Evolutionary conservation across 1,284 basidiomycete genomes (phyloP), one percentile per base, ranked within the genome.

Genomic region (Leccinum fallax): DNA sequence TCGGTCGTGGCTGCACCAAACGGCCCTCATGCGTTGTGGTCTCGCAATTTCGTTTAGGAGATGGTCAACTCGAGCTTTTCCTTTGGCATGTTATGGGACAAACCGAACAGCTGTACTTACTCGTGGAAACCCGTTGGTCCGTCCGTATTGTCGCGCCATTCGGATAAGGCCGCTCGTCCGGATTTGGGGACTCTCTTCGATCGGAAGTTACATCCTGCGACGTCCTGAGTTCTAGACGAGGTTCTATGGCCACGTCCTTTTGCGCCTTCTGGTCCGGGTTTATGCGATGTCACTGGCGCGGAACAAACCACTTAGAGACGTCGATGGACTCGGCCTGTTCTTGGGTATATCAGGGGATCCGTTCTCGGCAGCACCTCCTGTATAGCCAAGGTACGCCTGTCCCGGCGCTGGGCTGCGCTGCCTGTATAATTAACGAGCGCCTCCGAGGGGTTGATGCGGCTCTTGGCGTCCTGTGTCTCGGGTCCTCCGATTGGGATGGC

Each of bases 11-110:
- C 69, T 77, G 74, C 74, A 74, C 71, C 72, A 75, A 76, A 77
- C 78, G 78, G 74, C 73, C 74, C 69, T 71, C 73, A 74, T 80
- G 75, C 71, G 66, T 76, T 79, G 75, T 78, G 81, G 80, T 81
- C 73, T 77, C 65, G 71, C 72, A 66, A 63, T 62, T 73, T 77
- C 74, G 64, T 74, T 68, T 77, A 73, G 72, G 72, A 69, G 70
- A 67, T 77, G 76, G 73, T 77, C 76, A 71, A 75, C 74, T 76
- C 72, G 69, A 73, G 62, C 72, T 71, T 73, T 77, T 74, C 73
- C 74, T 64, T 75, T 75, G 75, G 67, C 73, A 74, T 77, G 58
- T 77, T 71, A 77, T 77, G 68, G 74, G 66, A 63, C 74, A 71
- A 75, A 62, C 76, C 69, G 74, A 72, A 74, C 71, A 71, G 49